These are phyloP conservation scores for Nowakowskiella sp. DNA, from an alignment of 192 early-diverging fungal species.

Conservation along the genomic window DNA sequence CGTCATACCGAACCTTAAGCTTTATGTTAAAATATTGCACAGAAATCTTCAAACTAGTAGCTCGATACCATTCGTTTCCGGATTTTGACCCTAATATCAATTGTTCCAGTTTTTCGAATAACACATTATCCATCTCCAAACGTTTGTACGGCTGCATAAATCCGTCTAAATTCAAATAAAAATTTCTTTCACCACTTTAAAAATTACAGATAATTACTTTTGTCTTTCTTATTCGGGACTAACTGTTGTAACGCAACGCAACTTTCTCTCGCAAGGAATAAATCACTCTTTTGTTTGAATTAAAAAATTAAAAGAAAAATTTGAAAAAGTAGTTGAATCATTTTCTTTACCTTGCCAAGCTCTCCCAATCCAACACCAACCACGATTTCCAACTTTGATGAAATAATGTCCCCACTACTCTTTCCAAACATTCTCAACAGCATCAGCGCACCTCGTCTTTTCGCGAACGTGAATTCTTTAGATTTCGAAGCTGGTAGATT, in stretches of 20 bases:
- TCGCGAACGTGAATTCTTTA: slow-evolving; percentile 54
- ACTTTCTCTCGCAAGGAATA: slow-evolving; percentile 77
- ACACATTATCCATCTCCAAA: slow-evolving; percentile 47
- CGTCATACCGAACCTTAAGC: slow-evolving; percentile 75
- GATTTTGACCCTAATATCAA: no score
- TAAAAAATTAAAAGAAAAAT: neutral
- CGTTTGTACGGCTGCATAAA: slow-evolving; percentile 24
- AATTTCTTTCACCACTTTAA: no score
- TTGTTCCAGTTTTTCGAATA: slow-evolving; percentile 44
- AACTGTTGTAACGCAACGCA: slow-evolving; percentile 90
- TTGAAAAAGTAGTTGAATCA: neutral
- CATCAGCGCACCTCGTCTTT: slow-evolving; percentile 84
- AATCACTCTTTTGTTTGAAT: slow-evolving; percentile 47
- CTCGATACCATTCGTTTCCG: neutral
- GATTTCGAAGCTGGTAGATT: slow-evolving; percentile 35
- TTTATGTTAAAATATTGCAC: slow-evolving; percentile 14
- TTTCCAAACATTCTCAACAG: slow-evolving; percentile 92
- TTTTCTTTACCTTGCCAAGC: slow-evolving; percentile 55
- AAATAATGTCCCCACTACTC: slow-evolving; percentile 69
- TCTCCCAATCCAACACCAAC: slow-evolving; percentile 77
- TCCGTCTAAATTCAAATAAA: no score
- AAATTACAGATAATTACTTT: slow-evolving; percentile 35
- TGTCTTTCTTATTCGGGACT: slow-evolving; percentile 49
- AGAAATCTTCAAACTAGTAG: neutral
- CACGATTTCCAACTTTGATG: slow-evolving; percentile 77